phyloP scores from a whole-genome alignment of 1,284 basidiomycete species.

The Pseudozyma pruni region DNA sequence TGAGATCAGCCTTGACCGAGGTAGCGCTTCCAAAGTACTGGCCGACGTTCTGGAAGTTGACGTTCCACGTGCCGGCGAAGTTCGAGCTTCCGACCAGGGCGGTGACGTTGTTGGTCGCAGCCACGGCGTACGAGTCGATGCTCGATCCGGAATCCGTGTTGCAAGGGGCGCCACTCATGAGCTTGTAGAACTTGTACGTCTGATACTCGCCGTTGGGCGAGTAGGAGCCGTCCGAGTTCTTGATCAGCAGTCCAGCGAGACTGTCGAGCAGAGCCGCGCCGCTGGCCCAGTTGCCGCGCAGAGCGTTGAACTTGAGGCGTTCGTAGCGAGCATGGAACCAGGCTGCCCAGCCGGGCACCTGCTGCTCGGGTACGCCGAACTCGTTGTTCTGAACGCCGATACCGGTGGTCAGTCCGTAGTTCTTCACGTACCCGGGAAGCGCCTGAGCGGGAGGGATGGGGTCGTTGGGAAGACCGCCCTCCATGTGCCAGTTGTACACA shows the following conservation, averaged over 20 bases:
- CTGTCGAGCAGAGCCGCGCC: conserved; percentile 10
- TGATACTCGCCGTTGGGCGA: conserved; percentile 15
- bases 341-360: conserved; percentile 17
- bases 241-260: conserved; percentile 15
- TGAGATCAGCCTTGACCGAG: conserved; percentile 7
- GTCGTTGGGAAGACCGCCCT: conserved; percentile 21
- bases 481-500: conserved; percentile 30
- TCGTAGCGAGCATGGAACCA: conserved; percentile 30
- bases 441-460: conserved; percentile 22
- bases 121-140: conserved; percentile 18
- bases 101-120: conserved; percentile 10
- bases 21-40: conserved; percentile 10
- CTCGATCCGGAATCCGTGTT: conserved; percentile 7
- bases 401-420: conserved; percentile 19
- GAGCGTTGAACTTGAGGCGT: conserved; percentile 19
- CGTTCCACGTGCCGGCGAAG: conserved; percentile 11
- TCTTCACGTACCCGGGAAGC: conserved; percentile 12
- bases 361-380: conserved; percentile 17
- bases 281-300: conserved; percentile 23
- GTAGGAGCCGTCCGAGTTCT: conserved; percentile 19
- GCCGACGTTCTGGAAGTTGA: conserved; percentile 11
- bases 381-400: conserved; percentile 31
- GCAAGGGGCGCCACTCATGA: conserved; percentile 18
- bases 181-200: conserved; percentile 10
- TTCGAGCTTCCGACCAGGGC: conserved; percentile 8